Evolutionary conservation across 768 basidiomycete species (phyloP), one percentile per base, ranked within the genome.

Genomic region (Boletus eberwhitei): DNA sequence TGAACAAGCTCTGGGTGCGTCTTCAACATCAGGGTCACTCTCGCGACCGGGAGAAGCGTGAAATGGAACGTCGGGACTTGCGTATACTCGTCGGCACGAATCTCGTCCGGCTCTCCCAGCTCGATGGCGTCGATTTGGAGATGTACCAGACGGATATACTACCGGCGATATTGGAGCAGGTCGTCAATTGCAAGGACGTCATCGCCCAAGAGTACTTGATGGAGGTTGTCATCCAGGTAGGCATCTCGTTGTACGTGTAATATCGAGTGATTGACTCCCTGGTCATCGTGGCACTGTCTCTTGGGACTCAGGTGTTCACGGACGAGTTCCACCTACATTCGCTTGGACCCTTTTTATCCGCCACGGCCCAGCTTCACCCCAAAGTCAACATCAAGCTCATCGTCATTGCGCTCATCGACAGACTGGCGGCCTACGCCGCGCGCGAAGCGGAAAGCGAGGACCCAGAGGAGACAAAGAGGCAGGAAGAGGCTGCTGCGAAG

Each of bases 1-100:
- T 98, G 96, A 98, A 98, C 81, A 99, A 98, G 70, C 86, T 98
- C 22, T 98, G 97, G 97, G 96, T 99, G 3, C 90, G 97, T 38
- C 79, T 98, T 12, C 97, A 98, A 71, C 97, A 99, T 65, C 92
- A 96, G 66, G 97, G 96, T 0, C 95, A 98, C 65, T 97, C 94
- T 2, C 84, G 93, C 44, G 97, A 99, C 70, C 85, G 95, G 50
- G 97, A 99, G 70, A 97, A 97, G 72, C 89, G 97, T 49, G 97
- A 98, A 71, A 77, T 96, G 78, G 97, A 99, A 68, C 87, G 97
- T 31, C 85, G 88, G 55, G 97, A 99, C 62, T 75, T 99, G 50
- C 86, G 97, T 5, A 98, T 98, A 56, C 79, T 98, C 31, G 97
- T 99, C 55, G 96, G 97, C 22, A 99, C 96, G 17, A 99, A 98